Base-by-base conservation (phyloP, 2,329 filamentous ascomycete species). In the Xylaria hypoxylon region DNA sequence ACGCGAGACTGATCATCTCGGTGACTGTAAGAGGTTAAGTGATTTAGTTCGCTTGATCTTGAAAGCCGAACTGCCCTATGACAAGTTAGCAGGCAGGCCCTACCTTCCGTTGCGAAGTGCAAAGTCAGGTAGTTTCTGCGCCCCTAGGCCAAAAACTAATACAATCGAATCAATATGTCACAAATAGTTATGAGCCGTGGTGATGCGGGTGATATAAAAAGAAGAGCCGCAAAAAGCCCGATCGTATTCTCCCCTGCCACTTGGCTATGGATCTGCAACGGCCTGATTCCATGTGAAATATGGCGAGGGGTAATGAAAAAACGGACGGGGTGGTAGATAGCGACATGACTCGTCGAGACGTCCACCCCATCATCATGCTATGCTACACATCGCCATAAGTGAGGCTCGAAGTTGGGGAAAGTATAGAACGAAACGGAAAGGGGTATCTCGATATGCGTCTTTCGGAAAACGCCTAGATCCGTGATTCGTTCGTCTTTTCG, bases 201-300 rank as follows among this genome's bases (percentile, higher is more conserved):
- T 26, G 7, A 13, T 51, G 28, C 1, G 15, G 11, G 10, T 38
- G 31, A 56, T 63, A 61, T 52, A 11, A 51, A 55, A 53, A 67
- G 59, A 63, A 56, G 61, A 38, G 47, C 45, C 40, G 51, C 33
- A 24, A 26, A 45, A 31, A 63, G 33, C 28, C 31, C 22, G 19
- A 58, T 71, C 57, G 52, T 68, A 68, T 74, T 68, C 65, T 65
- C 72, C 73, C 73, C 72, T 72, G 72, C 75, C 74, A 76, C 72
- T 76, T 73, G 74, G 74, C 73, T 64, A 57, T 69, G 67, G 56
- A 71, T 57, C 53, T 26, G 64, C 67, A 59, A 22, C 38, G 53
- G 64, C 55, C 52, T 59, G 58, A 57, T 67, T 63, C 68, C 45
- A 59, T 67, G 66, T 64, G 64, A 52, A 61, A 64, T 62, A 51